Percentiles rank a stretch among this genome's conserved stretches.
Evolutionary conservation across 2,329 filamentous ascomycete genomes (phyloP).

Genomic region (Penicillium italicum): DNA sequence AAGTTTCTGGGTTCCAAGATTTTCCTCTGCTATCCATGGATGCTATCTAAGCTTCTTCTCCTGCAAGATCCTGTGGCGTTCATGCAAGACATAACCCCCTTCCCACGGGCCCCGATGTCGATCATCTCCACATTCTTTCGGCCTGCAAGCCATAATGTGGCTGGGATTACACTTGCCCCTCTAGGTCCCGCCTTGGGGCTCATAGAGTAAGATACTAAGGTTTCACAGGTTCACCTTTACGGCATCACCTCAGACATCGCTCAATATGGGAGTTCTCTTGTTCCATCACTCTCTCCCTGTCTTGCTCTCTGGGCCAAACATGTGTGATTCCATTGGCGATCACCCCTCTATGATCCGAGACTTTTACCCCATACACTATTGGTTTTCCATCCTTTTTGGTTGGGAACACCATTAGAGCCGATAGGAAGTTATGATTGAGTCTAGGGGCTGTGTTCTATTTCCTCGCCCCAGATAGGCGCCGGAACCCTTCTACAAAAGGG

Average conservation of each 20-base stretch:
- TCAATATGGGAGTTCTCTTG: neutral
- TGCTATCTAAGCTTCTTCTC: conserved; percentile 1
- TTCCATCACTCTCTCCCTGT: neutral
- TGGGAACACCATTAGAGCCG: neutral
- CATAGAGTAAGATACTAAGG: neutral
- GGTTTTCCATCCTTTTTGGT: neutral
- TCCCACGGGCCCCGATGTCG: conserved; percentile 14
- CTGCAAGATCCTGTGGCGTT: neutral
- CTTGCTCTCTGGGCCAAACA: neutral
- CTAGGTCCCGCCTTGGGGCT: conserved; percentile 1
- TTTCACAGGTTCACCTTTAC: conserved; percentile 2
- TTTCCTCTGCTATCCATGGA: neutral
- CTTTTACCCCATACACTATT: neutral
- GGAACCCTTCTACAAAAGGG: neutral
- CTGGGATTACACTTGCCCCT: conserved; percentile 17
- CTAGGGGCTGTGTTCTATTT: neutral
- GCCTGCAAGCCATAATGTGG: conserved; percentile 13
- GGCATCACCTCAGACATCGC: conserved; percentile 1
- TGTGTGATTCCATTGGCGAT: neutral
- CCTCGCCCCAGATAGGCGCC: no score
- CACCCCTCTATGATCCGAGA: neutral
- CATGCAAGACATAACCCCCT: conserved; percentile 22
- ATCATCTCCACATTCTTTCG: conserved; percentile 8
- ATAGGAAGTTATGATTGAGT: no score
- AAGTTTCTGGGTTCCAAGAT: neutral